Conservation (phyloP, 257 asterid genomes). For the Solanum gandarillasii region DNA sequence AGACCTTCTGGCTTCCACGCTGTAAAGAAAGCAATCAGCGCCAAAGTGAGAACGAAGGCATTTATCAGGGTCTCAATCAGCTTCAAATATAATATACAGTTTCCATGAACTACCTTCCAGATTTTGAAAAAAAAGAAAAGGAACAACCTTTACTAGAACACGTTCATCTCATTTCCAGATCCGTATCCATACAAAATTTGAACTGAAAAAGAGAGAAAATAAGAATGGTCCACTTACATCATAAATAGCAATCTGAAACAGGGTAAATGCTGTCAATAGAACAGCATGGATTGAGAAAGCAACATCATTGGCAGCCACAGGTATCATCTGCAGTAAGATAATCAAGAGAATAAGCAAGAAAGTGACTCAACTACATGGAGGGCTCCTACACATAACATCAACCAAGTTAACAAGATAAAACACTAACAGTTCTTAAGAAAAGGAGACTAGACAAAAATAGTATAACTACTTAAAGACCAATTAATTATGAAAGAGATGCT, state of each 20-base stretch:
- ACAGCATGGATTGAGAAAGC: slow-evolving; percentile 94
- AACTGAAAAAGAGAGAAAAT: not conserved
- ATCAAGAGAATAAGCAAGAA: not conserved
- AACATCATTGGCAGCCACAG: slow-evolving; percentile 94
- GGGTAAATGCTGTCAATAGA: slow-evolving; percentile 61
- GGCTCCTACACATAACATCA: not conserved
- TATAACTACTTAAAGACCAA: not conserved
- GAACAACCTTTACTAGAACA: not conserved
- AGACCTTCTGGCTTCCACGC: slow-evolving; percentile 82
- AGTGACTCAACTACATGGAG: not conserved
- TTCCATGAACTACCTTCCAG: not conserved
- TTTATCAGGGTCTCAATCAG: not conserved
- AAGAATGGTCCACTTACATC: slow-evolving; percentile 30
- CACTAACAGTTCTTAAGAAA: not conserved
- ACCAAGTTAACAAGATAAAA: not conserved
- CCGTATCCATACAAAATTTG: not conserved
- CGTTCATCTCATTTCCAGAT: not conserved
- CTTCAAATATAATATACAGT: not conserved
- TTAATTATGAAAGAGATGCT: not conserved
- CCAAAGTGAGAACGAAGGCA: not conserved
- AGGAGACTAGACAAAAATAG: not conserved
- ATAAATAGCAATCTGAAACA: slow-evolving; percentile 68
- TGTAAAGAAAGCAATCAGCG: slow-evolving; percentile 14
- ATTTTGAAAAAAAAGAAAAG: not conserved
- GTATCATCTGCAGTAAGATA: slow-evolving; percentile 66